phyloP scores from a whole-genome alignment of 306 rosid species.

The Trifolium subterraneum region DNA sequence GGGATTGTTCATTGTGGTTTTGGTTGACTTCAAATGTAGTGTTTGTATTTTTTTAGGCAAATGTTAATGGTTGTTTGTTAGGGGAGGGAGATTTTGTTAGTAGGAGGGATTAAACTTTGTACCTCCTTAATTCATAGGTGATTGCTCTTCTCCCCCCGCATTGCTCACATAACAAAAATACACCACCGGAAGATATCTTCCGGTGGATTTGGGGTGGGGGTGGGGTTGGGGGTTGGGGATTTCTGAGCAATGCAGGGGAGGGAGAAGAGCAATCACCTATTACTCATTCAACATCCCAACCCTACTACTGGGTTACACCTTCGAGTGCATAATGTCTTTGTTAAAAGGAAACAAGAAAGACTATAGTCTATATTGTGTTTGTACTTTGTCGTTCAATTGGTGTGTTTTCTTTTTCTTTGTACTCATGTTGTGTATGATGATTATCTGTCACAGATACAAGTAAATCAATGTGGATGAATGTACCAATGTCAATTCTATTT shows the following conservation, averaged over 20 bases:
- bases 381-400: not conserved
- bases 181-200: too few relatives aligned
- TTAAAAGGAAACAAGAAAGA: slow-evolving; percentile 21
- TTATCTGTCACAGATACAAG: slow-evolving; percentile 72
- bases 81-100: not conserved
- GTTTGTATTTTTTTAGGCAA: not conserved
- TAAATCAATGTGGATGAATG: slow-evolving; percentile 95
- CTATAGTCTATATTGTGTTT: not conserved
- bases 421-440: slow-evolving; percentile 9
- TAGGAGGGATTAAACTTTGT: not conserved
- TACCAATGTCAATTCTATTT: slow-evolving; percentile 78
- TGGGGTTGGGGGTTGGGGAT: too few relatives aligned
- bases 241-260: too few relatives aligned
- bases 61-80: not conserved
- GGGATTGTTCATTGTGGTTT: slow-evolving; percentile 5
- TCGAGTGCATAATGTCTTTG: not conserved
- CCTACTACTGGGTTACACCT: not conserved
- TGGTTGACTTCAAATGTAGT: slow-evolving; percentile 20
- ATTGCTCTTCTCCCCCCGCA: too few relatives aligned
- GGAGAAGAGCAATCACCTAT: too few relatives aligned
- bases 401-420: not conserved
- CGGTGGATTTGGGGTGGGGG: too few relatives aligned
- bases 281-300: not conserved
- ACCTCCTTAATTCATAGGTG: too few relatives aligned
- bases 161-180: too few relatives aligned